Base-by-base conservation (phyloP, 495 filamentous ascomycete genomes). In the Letharia lupina region DNA sequence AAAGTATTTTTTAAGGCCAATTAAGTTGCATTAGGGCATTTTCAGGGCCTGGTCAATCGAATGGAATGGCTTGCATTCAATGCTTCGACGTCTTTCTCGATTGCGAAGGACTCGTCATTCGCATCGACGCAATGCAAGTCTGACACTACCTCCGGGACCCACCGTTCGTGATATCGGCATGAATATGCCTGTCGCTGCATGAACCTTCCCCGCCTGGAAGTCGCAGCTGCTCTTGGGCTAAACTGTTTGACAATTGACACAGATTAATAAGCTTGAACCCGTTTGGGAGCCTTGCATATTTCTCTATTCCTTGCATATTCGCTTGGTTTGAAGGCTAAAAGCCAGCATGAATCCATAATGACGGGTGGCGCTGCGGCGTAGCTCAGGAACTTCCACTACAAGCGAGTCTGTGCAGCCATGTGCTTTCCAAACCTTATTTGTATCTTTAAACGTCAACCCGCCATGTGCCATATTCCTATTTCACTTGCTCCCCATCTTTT, bases 341-440 rank as follows among this genome's bases (percentile, higher is more conserved):
- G 9, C 15, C 50, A 15, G 12, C 11, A 28, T 28, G 23, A 28
- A 28, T 28, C 23, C 23, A 13, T 8, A 16, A 33, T 16, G 52
- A 56, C 52, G 28, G 52, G 52, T 56, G 52, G 52, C 28, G 52
- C 48, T 56, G 52, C 52, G 52, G 52, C 52, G 31, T 35, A 18
- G 52, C 8, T 8, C n/a, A 52, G 23, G 48, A 28, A 52, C 48
- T 28, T 9, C 23, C 23, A 28, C 23, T 47, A 2, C 44, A 56
- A 18, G 28, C 31, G 31, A 35, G 31, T 54, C 52, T 8, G 12
- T 56, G 31, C 31, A 33, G 31, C 52, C 52, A 56, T 35, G 31
- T 56, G 48, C n/a, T 52, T 11, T 5, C n/a, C 10, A 52, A 28
- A 52, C 10, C n/a, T 28, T 52, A 4, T 0, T 4, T 4, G 37